Evolutionary conservation across 768 basidiomycete genomes (phyloP), one percentile per base, ranked within the genome.

Genomic region (Pisolithus sp.): DNA sequence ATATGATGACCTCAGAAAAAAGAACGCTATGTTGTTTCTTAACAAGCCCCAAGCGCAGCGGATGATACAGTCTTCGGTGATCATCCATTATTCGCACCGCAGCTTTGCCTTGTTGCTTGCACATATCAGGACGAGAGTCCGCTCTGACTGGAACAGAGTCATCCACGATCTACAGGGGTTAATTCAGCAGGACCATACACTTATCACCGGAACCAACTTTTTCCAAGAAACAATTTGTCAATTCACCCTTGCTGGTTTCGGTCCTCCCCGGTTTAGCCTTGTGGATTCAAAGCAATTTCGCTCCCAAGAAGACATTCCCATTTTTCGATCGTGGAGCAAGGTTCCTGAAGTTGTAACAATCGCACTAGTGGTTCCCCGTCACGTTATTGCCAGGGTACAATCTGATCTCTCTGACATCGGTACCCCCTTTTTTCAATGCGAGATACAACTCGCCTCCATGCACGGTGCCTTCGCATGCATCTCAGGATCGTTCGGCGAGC

Each of bases 141-240:
- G 53, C 21, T 57, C 64, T 2, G 63, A 75, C 41, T 85, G 83
- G 83, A 47, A 24, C 0, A 51, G 63, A 23, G 63, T 70, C 10
- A 73, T 85, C 68, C 53, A 58, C 8, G 46, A 53, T 47, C 36
- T 71, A 73, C 51, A 53, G 68, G 15, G 49, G 1, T 8, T 47
- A 7, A 48, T 64, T 3, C 0, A 9, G 36, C 34, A 5, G 5
- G 64, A 67, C 42, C 46, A 17, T 0, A 60, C 34, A 23, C 48
- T 68, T 24, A 43, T 67, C 34, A 24, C 68, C 48, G 67, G 55
- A 31, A 62, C 55, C 18, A 62, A 67, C 40, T 64, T 71, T 51
- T 70, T 71, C 52, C 77, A 81, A 51, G 80, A 82, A 39, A 60
- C 81, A 46, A 73, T 68, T 44, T 59, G 68, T 17, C 71, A 76